Evolutionary conservation across 1,284 basidiomycete genomes (phyloP).

Genomic region (Anthracocystis setariae): DNA sequence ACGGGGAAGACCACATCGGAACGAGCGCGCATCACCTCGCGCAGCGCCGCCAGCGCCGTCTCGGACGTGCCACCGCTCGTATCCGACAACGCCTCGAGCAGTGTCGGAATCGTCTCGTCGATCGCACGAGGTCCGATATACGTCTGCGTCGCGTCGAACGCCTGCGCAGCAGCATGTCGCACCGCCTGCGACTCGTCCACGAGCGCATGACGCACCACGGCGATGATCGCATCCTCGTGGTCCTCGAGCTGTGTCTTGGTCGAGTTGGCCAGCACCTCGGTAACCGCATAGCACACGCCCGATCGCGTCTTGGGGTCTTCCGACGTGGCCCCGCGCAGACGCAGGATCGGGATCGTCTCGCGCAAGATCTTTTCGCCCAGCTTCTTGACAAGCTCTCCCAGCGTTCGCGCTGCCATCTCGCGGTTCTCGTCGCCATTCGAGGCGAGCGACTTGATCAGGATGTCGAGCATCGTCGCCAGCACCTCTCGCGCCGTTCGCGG

Average conservation of each 20-base stretch:
- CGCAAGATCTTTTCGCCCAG: constrained; percentile 92
- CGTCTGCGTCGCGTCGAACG: constrained; percentile 93
- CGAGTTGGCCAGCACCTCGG: constrained; percentile 89
- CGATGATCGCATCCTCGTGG: constrained; percentile 89
- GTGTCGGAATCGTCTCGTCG: constrained; percentile 94
- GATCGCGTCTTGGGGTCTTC: constrained; percentile 80
- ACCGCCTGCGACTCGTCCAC: constrained; percentile 89
- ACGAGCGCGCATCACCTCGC: constrained; percentile 75
- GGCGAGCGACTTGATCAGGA: constrained; percentile 80
- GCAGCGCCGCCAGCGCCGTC: constrained; percentile 88
- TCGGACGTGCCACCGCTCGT: constrained; percentile 78
- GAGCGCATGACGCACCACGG: constrained; percentile 78
- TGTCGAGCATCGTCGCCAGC: constrained; percentile 74
- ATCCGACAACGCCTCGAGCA: constrained; percentile 81
- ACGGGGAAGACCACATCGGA: constrained; percentile 89
- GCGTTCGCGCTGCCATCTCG: constrained; percentile 75
- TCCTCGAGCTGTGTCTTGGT: constrained; percentile 86
- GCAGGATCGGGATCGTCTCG: constrained; percentile 83
- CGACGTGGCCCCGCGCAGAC: constrained; percentile 74
- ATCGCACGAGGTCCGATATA: constrained; percentile 89
- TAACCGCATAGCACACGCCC: constrained; percentile 87
- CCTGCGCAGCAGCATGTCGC: constrained; percentile 89
- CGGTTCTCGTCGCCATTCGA: constrained; percentile 84
- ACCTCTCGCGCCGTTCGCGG: constrained; percentile 84
- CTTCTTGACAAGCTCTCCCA: constrained; percentile 86